phyloP scores from a whole-genome alignment of 129 eudicot species.

The Flaveria brownii region DNA sequence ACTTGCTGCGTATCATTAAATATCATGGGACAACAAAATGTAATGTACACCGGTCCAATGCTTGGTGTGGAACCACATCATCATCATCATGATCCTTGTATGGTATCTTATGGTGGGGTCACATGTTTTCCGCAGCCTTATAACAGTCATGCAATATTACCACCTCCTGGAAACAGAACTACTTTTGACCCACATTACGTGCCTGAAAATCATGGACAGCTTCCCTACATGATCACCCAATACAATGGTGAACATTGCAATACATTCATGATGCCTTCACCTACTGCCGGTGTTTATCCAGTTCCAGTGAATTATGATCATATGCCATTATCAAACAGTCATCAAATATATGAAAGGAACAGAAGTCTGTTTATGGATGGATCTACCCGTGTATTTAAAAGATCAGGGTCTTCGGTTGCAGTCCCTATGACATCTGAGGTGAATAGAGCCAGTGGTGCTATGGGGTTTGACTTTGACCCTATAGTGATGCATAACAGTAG shows the following conservation, averaged over 20 bases:
- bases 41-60: slow-evolving; percentile 49
- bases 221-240: slow-evolving; percentile 54
- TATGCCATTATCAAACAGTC: slow-evolving; percentile 48
- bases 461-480: slow-evolving; percentile 39
- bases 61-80: slow-evolving; percentile 43
- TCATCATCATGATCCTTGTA: slow-evolving; percentile 46
- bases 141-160: slow-evolving; percentile 39
- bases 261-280: slow-evolving; percentile 52
- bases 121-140: slow-evolving; percentile 52
- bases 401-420: slow-evolving; percentile 61
- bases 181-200: slow-evolving; percentile 50
- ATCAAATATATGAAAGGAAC: slow-evolving; percentile 42
- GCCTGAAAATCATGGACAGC: slow-evolving; percentile 56
- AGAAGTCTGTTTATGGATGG: slow-evolving; percentile 45
- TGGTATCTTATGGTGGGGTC: slow-evolving; percentile 45
- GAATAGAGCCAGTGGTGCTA: slow-evolving; percentile 28
- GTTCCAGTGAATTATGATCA: slow-evolving; percentile 54
- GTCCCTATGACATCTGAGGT: slow-evolving; percentile 45
- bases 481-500: slow-evolving; percentile 38
- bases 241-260: slow-evolving; percentile 56
- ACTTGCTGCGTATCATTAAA: slow-evolving; percentile 12
- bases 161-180: slow-evolving; percentile 43
- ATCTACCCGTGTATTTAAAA: slow-evolving; percentile 47
- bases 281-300: slow-evolving; percentile 49
- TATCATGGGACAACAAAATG: slow-evolving; percentile 64